Evolutionary conservation across 768 basidiomycete species (phyloP).

Genomic region (Amanita thiersii): DNA sequence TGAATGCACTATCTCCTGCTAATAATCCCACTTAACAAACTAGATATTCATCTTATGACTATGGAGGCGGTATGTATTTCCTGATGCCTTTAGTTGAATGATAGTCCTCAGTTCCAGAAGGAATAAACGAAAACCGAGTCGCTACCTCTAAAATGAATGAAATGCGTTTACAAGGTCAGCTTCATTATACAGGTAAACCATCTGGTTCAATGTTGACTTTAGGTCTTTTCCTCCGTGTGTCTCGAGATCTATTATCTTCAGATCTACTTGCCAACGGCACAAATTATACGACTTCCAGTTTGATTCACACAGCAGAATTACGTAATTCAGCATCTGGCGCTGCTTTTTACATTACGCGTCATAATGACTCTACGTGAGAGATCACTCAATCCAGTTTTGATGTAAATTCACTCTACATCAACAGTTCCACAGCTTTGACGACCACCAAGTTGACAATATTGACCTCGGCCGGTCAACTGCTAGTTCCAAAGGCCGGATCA

Average conservation of each 20-base stretch:
- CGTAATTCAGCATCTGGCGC: constrained; percentile 35
- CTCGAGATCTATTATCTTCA: constrained; percentile 35
- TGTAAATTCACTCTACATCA: background rate
- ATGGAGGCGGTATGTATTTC: constrained; percentile 33
- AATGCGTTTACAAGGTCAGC: constrained; percentile 42
- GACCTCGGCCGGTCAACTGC: constrained; percentile 30
- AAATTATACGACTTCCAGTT: constrained; percentile 34
- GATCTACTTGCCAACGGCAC: constrained; percentile 42
- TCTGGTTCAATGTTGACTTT: background rate
- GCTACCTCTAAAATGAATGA: constrained; percentile 42
- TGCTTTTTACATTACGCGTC: constrained; percentile 43
- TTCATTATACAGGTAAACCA: background rate
- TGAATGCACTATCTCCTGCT: background rate
- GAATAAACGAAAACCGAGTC: constrained; percentile 46
- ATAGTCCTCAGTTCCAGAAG: constrained; percentile 15
- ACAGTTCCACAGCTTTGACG: constrained; percentile 35
- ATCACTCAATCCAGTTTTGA: background rate
- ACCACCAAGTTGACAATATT: constrained; percentile 33
- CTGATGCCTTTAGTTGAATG: background rate
- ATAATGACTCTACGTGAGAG: constrained; percentile 32
- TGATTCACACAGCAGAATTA: constrained; percentile 39
- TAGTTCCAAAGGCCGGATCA: constrained; percentile 28
- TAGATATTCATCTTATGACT: constrained; percentile 50
- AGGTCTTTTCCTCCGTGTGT: constrained; percentile 47
- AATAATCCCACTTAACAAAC: background rate